phyloP scores from a whole-genome alignment of 139 green algal species.

The Pleodorina starrii region DNA sequence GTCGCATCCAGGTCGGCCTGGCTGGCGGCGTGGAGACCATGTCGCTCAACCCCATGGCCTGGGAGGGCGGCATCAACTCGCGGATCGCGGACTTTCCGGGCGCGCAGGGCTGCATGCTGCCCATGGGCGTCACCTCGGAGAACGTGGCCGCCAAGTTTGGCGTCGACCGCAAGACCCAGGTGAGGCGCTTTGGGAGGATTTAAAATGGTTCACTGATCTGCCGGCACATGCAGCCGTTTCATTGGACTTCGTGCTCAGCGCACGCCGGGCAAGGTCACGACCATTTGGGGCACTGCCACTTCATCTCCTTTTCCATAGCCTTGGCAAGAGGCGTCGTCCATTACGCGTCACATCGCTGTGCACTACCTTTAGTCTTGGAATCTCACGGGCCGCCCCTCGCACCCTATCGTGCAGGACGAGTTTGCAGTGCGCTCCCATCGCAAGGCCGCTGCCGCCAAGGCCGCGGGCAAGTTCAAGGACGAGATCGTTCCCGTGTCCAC shows the following conservation, averaged over 20 bases:
- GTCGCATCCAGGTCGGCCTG: conserved; percentile 38
- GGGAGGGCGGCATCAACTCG: conserved; percentile 96
- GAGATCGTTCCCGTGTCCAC: conserved; percentile 98
- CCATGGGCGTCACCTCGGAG: conserved; percentile 99
- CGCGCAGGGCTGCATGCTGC: conserved; percentile 94
- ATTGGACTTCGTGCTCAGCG: too few species aligned
- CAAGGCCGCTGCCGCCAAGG: conserved; percentile 87
- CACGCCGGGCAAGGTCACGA: too few species aligned
- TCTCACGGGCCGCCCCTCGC: too few species aligned
- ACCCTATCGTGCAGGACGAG: conserved; percentile 88
- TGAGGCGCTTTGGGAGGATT: not conserved
- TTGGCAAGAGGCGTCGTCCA: too few species aligned
- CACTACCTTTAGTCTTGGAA: too few species aligned
- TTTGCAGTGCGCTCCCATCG: conserved; percentile 87
- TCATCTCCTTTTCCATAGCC: too few species aligned
- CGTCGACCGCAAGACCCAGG: conserved; percentile 69
- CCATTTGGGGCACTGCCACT: too few species aligned
- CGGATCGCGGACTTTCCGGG: conserved; percentile 72
- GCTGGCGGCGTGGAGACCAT: conserved; percentile 93
- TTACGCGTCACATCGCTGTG: too few species aligned
- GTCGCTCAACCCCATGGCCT: conserved; percentile 96
- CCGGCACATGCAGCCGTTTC: too few species aligned
- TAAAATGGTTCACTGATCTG: too few species aligned
- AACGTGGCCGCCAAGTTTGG: conserved; percentile 96
- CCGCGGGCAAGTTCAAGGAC: conserved; percentile 88